Conservation (phyloP, 1,139 yeast species). For the Kodamaea fungicola region DNA sequence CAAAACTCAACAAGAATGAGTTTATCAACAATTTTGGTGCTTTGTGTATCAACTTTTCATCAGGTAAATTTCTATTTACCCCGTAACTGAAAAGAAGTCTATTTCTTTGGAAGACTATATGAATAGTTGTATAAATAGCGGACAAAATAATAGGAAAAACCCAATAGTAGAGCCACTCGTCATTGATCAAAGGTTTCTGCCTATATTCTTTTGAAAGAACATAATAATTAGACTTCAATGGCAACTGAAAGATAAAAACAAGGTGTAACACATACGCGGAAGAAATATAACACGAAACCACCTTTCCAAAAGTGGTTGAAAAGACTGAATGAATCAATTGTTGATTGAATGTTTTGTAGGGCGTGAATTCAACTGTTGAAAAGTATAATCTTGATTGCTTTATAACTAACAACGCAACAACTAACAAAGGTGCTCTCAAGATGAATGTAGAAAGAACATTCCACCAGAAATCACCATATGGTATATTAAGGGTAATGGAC, state of each 20-base stretch:
- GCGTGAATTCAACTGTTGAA: slow-evolving; percentile 49
- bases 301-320: slow-evolving; percentile 36
- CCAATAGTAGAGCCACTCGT: slow-evolving; percentile 56
- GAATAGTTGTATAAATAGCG: slow-evolving; percentile 50
- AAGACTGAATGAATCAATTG: slow-evolving; percentile 48
- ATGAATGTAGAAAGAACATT: slow-evolving; percentile 22
- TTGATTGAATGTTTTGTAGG: slow-evolving; percentile 47
- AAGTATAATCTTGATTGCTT: slow-evolving; percentile 48
- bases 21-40: slow-evolving; percentile 33
- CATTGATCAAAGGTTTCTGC: slow-evolving; percentile 58
- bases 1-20: slow-evolving; percentile 32
- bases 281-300: slow-evolving; percentile 31
- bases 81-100: slow-evolving; percentile 51
- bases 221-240: slow-evolving; percentile 25
- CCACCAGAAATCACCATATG: slow-evolving; percentile 32
- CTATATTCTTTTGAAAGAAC: slow-evolving; percentile 45
- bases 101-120: slow-evolving; percentile 58
- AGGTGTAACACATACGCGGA: slow-evolving; percentile 36
- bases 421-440: slow-evolving; percentile 31
- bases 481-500: slow-evolving; percentile 25
- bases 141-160: slow-evolving; percentile 38
- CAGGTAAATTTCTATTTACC: slow-evolving; percentile 39
- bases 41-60: slow-evolving; percentile 29
- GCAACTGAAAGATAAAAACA: slow-evolving; percentile 29
- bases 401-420: slow-evolving; percentile 31